Percentiles rank a stretch among this genome's conserved stretches.
phyloP scores from a whole-genome alignment of 1,284 basidiomycete genomes.

The Marasmius oreades region DNA sequence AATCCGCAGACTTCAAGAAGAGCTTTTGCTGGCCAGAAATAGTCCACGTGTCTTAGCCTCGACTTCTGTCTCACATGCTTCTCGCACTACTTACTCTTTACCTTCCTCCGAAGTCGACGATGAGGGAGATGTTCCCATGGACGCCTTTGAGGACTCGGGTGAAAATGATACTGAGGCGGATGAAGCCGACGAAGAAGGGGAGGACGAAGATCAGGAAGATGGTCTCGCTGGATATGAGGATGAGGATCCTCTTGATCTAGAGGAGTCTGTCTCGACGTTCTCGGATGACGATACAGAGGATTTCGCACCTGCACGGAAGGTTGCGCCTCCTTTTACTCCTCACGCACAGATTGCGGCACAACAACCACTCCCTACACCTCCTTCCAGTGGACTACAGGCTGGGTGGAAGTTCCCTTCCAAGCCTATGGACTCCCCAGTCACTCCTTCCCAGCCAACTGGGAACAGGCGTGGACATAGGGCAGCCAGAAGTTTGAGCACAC shows the following conservation, averaged over 20 bases:
- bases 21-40: not conserved
- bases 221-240: slow-evolving; percentile 66
- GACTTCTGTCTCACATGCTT: too few species aligned
- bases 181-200: slow-evolving; percentile 35
- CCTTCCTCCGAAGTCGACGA: not conserved
- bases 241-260: slow-evolving; percentile 36
- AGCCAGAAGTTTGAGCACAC: slow-evolving; percentile 51
- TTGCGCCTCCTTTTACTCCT: not conserved
- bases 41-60: not conserved
- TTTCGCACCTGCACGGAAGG: not conserved
- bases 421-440: slow-evolving; percentile 12
- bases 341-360: not conserved
- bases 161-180: slow-evolving; percentile 29
- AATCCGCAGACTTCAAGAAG: not conserved
- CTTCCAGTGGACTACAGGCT: not conserved
- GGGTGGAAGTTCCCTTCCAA: slow-evolving; percentile 7
- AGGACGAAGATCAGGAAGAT: slow-evolving; percentile 44
- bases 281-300: not conserved
- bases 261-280: slow-evolving; percentile 18
- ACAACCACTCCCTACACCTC: slow-evolving; percentile 3
- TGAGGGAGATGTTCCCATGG: not conserved
- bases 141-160: slow-evolving; percentile 2
- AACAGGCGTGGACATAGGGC: slow-evolving; percentile 23
- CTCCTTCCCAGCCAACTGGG: slow-evolving; percentile 9
- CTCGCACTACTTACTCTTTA: too few species aligned